These are phyloP conservation scores for Chamaecyparis obtusa DNA, from an alignment of 75 land plant species.

Conservation along the genomic window DNA sequence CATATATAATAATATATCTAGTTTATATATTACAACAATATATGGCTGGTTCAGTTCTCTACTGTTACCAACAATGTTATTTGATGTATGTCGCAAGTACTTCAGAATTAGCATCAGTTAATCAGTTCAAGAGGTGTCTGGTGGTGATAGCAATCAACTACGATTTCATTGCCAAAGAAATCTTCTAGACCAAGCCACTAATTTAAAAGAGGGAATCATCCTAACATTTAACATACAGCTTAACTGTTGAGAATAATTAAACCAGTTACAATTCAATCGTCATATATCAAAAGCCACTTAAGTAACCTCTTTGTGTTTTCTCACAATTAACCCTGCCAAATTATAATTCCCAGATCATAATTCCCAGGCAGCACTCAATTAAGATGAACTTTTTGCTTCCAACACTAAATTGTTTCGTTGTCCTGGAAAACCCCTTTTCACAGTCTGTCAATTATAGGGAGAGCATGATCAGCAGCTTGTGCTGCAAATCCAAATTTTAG, in stretches of 20 bases:
- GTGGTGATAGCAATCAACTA: not conserved
- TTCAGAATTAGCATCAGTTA: not conserved
- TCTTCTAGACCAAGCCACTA: not conserved
- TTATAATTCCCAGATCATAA: not conserved
- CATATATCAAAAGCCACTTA: not conserved
- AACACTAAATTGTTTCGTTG: not conserved
- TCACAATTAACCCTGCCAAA: not conserved
- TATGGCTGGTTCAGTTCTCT: not conserved
- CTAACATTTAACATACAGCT: not conserved
- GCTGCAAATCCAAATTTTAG: not conserved
- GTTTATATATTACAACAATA: not conserved
- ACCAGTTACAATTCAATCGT: not conserved
- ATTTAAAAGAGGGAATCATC: not conserved
- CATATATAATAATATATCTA: not conserved
- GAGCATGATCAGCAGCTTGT: not conserved
- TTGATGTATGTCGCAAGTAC: not conserved
- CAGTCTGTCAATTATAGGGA: not conserved
- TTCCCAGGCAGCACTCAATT: not conserved
- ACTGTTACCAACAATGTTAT: not conserved
- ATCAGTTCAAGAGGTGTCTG: not conserved
- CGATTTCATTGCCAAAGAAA: no score
- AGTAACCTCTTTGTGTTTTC: not conserved
- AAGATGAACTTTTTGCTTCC: not conserved
- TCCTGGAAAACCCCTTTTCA: not conserved
- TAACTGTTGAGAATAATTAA: not conserved